Evolutionary conservation across 176 grass and related monocot genomes (phyloP).

Genomic region (bread wheat (Triticum aestivum)): IWGSC_CS_RefSeq_v2.1 NC_057797.1:733288062-733288561

Average conservation of each 20-base stretch:
- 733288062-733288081: no score
- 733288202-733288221: background rate
- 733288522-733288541: constrained; percentile 7
- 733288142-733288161: no score
- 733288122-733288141: no score
- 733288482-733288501: background rate
- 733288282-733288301: background rate
- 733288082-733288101: no score
- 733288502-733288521: background rate
- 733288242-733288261: background rate
- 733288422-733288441: constrained; percentile 47
- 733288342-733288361: background rate
- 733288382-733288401: constrained; percentile 31
- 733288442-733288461: constrained; percentile 28
- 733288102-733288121: no score
- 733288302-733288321: background rate
- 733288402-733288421: constrained; percentile 27
- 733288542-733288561: no score
- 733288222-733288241: background rate
- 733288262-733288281: background rate
- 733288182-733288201: no score
- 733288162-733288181: no score
- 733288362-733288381: constrained; percentile 35
- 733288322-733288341: background rate
- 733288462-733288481: background rate